Conservation (phyloP, 331 rosid genomes). For the Quercus lobata region DNA sequence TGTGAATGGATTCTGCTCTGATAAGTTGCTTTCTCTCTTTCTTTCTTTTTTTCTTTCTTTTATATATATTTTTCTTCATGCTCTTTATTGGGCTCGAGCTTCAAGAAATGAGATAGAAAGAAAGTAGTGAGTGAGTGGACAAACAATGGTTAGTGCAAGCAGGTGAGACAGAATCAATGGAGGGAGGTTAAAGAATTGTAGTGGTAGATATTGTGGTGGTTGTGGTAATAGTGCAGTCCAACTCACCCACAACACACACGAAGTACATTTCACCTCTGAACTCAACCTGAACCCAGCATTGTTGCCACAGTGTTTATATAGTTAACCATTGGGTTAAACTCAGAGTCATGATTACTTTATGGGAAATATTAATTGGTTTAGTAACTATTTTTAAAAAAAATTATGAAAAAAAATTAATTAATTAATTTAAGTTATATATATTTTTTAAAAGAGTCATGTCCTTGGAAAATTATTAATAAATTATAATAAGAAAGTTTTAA, state of each 20-base stretch:
- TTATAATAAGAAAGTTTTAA: rapidly evolving
- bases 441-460: too few species aligned
- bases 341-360: background rate
- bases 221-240: slow-evolving; percentile 36
- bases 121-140: background rate
- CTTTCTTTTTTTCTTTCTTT: slow-evolving; percentile 5
- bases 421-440: too few species aligned
- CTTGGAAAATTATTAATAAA: too few species aligned
- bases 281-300: slow-evolving; percentile 2
- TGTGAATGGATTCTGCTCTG: slow-evolving; percentile 22
- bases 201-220: slow-evolving; percentile 12
- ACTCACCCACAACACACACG: slow-evolving; percentile 20
- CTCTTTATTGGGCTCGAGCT: slow-evolving; percentile 34
- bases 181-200: background rate
- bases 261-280: slow-evolving; percentile 9
- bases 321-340: slow-evolving; percentile 1
- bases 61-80: background rate
- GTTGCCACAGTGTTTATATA: slow-evolving; percentile 2
- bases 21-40: slow-evolving; percentile 38
- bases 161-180: slow-evolving; percentile 32
- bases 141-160: slow-evolving; percentile 24
- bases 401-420: too few species aligned
- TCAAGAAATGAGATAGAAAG: slow-evolving; percentile 34
- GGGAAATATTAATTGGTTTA: too few species aligned
- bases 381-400: too few species aligned